Evolutionary conservation across 768 basidiomycete species (phyloP).

Genomic region (Dentipellis fragilis): DNA sequence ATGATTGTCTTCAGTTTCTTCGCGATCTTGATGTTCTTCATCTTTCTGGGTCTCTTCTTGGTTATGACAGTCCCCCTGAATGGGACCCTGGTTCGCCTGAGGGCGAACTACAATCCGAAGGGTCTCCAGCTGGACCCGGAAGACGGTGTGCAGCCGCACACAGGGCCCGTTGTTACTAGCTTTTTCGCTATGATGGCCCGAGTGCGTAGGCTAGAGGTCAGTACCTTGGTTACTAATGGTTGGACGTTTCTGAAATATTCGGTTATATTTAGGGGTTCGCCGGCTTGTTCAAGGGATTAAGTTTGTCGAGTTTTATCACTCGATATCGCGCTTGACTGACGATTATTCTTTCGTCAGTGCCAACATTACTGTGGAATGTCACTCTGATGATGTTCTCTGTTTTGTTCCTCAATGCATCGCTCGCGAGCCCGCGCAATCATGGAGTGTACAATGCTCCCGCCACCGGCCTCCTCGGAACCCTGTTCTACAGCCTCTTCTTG

Average conservation of each 20-base stretch:
- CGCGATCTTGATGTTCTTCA: slow-evolving; percentile 28
- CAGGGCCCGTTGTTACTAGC: slow-evolving; percentile 62
- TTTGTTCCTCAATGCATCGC: slow-evolving; percentile 45
- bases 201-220: slow-evolving; percentile 65
- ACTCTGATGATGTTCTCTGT: slow-evolving; percentile 50
- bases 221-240: slow-evolving; percentile 8
- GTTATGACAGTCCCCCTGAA: slow-evolving; percentile 37
- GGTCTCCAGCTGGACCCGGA: slow-evolving; percentile 73
- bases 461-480: slow-evolving; percentile 47
- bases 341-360: slow-evolving; percentile 30
- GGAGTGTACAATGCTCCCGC: slow-evolving; percentile 57
- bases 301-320: slow-evolving; percentile 17
- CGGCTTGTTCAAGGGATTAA: slow-evolving; percentile 77
- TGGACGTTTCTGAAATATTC: neutral
- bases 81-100: slow-evolving; percentile 63
- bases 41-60: slow-evolving; percentile 50
- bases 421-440: slow-evolving; percentile 37
- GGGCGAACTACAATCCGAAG: slow-evolving; percentile 82
- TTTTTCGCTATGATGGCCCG: slow-evolving; percentile 67
- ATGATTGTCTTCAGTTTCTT: slow-evolving; percentile 8
- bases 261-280: slow-evolving; percentile 39
- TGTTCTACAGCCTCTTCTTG: slow-evolving; percentile 54
- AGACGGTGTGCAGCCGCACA: slow-evolving; percentile 65
- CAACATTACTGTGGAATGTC: slow-evolving; percentile 36
- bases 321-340: slow-evolving; percentile 17